Evolutionary conservation across 768 basidiomycete genomes (phyloP), one percentile per base, ranked within the genome.

Genomic region (Cystofilobasidium macerans): DNA sequence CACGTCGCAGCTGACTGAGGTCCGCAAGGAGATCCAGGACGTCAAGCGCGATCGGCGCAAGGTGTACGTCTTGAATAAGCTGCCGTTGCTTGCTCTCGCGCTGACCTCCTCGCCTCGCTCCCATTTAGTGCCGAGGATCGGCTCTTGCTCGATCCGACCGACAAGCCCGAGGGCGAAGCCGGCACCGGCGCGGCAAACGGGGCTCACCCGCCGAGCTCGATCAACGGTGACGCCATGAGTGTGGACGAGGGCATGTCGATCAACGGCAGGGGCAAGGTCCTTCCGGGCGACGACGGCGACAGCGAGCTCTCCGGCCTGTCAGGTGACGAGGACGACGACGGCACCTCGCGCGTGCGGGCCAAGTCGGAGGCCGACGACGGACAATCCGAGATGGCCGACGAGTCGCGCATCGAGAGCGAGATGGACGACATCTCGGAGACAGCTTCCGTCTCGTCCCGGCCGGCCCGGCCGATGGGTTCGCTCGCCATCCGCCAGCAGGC

Each of bases 21-120:
- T 95, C 38, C 79, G 95, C 69, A 99, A 98, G 77, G 89, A 94
- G 76, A 88, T 93, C 76, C 91, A 93, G 36, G 95, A 98, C 69
- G 84, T 92, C 68, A 95, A 95, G 77, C 82, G 93, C 67, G 80
- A 86, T 72, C 87, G 87, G 78, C 93, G 89, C 76, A 85, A 86
- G 73, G 81, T 85, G 93, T 94, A 75, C 78, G 91, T 82, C 56
- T 20, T 11, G 33, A 20, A 20, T 30, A n/a, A 28, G 13, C n/a
- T 12, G 33, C 12, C 54, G 28, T 9, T 26, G 20, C 22, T 32
- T 57, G 54, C 56, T 57, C 9, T 32, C 32, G 30, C 22, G 14
- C 32, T 61, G 32, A 24, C 18, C 43, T 9, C 22, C 9, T 45
- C 24, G 2, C 60, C 32, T 62, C 24, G 20, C 5, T 33, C 22